Evolutionary conservation across 352 stramenopile species (phyloP), one percentile per base, ranked within the genome.

Genomic region (Pythium sp.): DNA sequence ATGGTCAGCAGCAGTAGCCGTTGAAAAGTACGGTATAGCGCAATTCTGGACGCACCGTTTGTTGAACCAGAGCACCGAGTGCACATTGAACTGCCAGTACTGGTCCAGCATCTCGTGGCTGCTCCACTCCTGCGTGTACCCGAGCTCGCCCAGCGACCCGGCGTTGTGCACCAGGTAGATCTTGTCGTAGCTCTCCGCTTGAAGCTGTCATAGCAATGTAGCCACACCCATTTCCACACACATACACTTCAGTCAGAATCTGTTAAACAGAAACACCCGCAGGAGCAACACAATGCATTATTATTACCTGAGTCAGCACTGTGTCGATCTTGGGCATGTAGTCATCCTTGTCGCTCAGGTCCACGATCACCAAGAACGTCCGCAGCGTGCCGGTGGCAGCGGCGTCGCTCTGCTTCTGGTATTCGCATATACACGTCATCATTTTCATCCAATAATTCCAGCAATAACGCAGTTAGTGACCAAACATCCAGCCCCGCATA

Each of bases 61-160:
- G 76, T 93, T 94, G 36, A 97, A 71, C 85, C 86, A 96, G 55
- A 92, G 64, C 6, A 92, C 79, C 22, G 85, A 95, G 32, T 84
- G 95, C 14, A 97, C 77, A 63, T 96, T 97, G 30, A 97, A 74
- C 47, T 96, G 80, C 74, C 87, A 87, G 72, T 88, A 89, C 63
- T 78, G 43, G 3, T 70, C 65, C 24, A 92, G 47, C 63, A 84
- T 75, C 47, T 71, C 77, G 28, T 76, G 73, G 3, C 79, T 85
- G 1, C 63, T 70, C 49, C 71, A 73, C 60, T 92, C 84, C 32
- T 91, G 78, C 32, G 73, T 74, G 41, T 91, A 72, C 32, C 78
- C 78, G 1, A 97, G 69, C 22, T 85, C 69, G 0, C 89, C 89
- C 8, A 97, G 70, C 53, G 82, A 91, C 0, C 87, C 91, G 7